Evolutionary conservation across 2,329 filamentous ascomycete genomes (phyloP).

Genomic region (Ophiocordyceps sinensis): DNA sequence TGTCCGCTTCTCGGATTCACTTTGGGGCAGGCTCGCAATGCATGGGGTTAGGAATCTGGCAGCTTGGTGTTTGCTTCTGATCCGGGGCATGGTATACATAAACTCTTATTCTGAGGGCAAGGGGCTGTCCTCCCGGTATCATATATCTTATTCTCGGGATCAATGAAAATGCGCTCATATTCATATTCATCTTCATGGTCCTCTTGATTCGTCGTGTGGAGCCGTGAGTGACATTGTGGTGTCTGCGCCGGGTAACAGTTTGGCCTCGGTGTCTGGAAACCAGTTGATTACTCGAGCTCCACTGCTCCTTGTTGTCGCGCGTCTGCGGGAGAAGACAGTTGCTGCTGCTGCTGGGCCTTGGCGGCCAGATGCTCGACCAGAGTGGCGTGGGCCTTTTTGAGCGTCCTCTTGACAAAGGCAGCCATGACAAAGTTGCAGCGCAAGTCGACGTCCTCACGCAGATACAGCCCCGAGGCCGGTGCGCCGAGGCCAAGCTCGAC

Average conservation of each 20-base stretch:
- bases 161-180: too few relatives aligned
- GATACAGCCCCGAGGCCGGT: conserved; percentile 44
- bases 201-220: too few relatives aligned
- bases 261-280: too few relatives aligned
- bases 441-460: conserved; percentile 75
- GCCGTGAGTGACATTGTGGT: too few relatives aligned
- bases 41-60: background rate
- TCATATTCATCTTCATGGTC: too few relatives aligned
- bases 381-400: conserved; percentile 59
- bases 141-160: background rate
- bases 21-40: too few relatives aligned
- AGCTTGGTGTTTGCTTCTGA: background rate
- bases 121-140: background rate
- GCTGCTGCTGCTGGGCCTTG: conserved; percentile 14
- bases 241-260: too few relatives aligned
- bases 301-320: too few relatives aligned
- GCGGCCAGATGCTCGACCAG: conserved; percentile 49
- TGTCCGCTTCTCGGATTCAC: too few relatives aligned
- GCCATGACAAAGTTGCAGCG: conserved; percentile 65
- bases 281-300: too few relatives aligned
- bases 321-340: too few relatives aligned
- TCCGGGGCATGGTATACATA: background rate
- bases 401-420: conserved; percentile 66
- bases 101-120: background rate
- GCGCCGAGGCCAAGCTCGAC: background rate